Evolutionary conservation across 495 filamentous ascomycete species (phyloP), one percentile per base, ranked within the genome.

Genomic region (Penicillium egyptiacum): DNA sequence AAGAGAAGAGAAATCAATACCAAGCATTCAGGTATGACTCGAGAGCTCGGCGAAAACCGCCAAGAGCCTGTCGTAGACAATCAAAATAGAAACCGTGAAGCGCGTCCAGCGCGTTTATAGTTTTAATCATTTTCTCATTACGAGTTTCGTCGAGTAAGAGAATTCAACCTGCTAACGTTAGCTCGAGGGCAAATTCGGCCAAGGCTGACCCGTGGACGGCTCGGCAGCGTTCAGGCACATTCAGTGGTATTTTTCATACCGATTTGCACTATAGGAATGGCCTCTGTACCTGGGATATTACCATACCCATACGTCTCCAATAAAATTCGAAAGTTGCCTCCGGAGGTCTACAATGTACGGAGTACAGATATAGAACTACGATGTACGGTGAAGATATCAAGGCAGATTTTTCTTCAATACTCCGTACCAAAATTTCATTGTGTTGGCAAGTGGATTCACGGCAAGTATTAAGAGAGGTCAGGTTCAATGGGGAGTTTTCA

Each of bases 91-190:
- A 43, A 47, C 16, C 33, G 5, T 5, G 40, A 56, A 58, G 62
- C 65, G 65, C 63, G 65, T 55, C 59, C 53, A 59, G 64, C 62
- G 64, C 62, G 64, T 66, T 59, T 66, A 64, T 52, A 50, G 44
- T 62, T 54, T 39, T 5, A 25, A 44, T 44, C 55, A 50, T 47
- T 43, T 0, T 26, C 8, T 35, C 4, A 26, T 51, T 51, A 51
- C 48, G 33, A 51, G 22, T 39, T 51, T 23, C 33, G 48, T 51
- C 19, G 23, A 51, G 48, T 51, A 51, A 51, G 48, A 39, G 33
- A 41, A 26, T 39, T 39, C 16, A 39, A n/a, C 16, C n/a, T 51
- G 31, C 23, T 22, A 37, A 16, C 11, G 7, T 20, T 31, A 20
- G n/a, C 14, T 26, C 9, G 50, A 50, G 44, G 55, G 47, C 25